Percentiles rank a stretch among this genome's conserved stretches.
These are phyloP conservation scores for Saccharomycopsis babjevae DNA, from an alignment of 805 yeast species.

Conservation along the genomic window DNA sequence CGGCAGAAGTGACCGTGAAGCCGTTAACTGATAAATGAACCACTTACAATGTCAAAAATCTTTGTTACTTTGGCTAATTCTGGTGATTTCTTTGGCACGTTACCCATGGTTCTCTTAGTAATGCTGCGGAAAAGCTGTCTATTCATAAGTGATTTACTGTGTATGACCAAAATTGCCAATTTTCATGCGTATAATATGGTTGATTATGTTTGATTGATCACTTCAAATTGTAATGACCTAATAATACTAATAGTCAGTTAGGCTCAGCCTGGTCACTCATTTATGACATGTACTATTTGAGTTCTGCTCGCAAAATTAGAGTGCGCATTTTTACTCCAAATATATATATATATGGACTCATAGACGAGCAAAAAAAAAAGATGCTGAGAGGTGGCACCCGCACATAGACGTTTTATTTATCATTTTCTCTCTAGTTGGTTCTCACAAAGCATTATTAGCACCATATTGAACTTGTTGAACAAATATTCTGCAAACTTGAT, in stretches of 20 bases:
- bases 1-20: background rate
- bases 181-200: background rate
- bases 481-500: no score
- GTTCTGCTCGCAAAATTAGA: no score
- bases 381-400: no score
- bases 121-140: background rate
- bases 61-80: constrained; percentile 11
- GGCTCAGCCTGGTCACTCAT: no score
- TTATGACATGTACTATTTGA: no score
- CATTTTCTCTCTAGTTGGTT: no score
- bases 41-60: constrained; percentile 3
- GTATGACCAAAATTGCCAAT: background rate
- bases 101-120: background rate
- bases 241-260: background rate
- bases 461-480: no score
- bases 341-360: no score
- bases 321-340: no score
- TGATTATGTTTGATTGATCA: background rate
- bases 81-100: constrained; percentile 7
- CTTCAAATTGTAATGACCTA: background rate
- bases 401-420: no score
- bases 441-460: no score
- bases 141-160: background rate
- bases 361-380: no score
- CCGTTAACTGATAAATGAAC: background rate